Evolutionary conservation across 495 filamentous ascomycete species (phyloP), one percentile per base, ranked within the genome.

Genomic region (Aspergillus sclerotiicarbonarius): DNA sequence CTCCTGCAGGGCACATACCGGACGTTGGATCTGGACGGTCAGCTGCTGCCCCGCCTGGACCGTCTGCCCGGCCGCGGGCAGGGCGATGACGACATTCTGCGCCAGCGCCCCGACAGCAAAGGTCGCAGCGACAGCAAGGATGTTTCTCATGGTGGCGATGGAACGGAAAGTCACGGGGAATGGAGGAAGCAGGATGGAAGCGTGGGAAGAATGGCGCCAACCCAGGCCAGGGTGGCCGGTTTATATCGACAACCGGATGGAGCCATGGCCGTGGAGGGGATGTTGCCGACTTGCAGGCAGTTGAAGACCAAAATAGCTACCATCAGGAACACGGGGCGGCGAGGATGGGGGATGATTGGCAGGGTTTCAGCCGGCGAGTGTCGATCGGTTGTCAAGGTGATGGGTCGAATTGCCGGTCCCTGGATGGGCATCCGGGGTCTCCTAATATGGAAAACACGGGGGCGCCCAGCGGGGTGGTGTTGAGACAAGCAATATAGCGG

Each of bases 71-170:
- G 51, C 61, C 1, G 44, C 46, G 10, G 91, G 91, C 6, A 92
- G 79, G 1, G 82, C 89, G 47, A 96, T 82, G 37, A 72, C 68
- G 8, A 86, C 88, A 30, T 78, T 85, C 47, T 87, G 85, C 15
- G 84, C 80, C 57, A 92, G 77, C 51, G 92, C 84, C 51, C 56
- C 56, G 39, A 63, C 59, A 13, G 57, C 58, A 20, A 76, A 57
- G 33, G 66, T 45, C 21, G 54, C 46, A n/a, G 71, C 46, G 13
- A 67, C 32, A 16, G 61, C 16, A 45, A 73, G 46, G 55, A 54
- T 62, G 53, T 69, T 66, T 70, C 71, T 72, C 51, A 29, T 69
- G 53, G n/a, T 49, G 12, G 12, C 25, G 46, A 7, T 21, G 44
- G 19, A 20, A 21, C 13, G 19, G 16, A 47, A 25, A 3, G 5